Conservation (phyloP, 2,329 filamentous ascomycete genomes). For the Botryosphaeria agaves region DNA sequence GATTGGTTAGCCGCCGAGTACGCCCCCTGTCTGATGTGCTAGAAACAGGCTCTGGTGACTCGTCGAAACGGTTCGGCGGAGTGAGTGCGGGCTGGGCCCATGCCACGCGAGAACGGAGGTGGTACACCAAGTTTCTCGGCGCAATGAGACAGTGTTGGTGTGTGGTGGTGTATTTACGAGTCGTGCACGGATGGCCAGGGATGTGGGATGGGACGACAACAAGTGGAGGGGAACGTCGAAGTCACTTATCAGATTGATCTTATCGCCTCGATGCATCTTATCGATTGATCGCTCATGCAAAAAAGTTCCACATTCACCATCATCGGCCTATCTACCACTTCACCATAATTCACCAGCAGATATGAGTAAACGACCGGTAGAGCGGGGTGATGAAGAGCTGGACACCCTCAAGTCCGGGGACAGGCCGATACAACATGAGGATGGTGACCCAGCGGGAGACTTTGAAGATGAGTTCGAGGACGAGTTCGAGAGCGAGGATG, state of each 20-base stretch:
- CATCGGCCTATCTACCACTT: constrained; percentile 1
- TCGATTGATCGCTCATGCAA: not conserved
- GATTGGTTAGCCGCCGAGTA: too few relatives aligned
- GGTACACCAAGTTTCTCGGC: not conserved
- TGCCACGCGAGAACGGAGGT: not conserved
- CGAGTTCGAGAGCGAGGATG: constrained; percentile 79
- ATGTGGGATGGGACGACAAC: not conserved
- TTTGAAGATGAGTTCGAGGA: constrained; percentile 95
- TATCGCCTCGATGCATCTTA: not conserved
- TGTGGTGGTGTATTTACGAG: not conserved
- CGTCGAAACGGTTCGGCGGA: too few relatives aligned
- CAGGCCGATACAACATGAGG: constrained; percentile 32
- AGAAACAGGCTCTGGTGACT: too few relatives aligned
- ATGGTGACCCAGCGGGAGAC: constrained; percentile 42
- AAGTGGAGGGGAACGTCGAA: not conserved
- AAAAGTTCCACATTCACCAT: not conserved
- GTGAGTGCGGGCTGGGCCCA: not conserved
- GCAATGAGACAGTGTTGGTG: not conserved
- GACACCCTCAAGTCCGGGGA: constrained; percentile 44
- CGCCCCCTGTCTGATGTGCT: too few relatives aligned
- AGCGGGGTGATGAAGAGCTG: constrained; percentile 29
- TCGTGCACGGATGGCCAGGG: not conserved
- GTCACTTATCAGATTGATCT: not conserved
- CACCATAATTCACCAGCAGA: constrained; percentile 8
- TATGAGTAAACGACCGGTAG: constrained; percentile 45